phyloP scores from a whole-genome alignment of 805 yeast species.

The Candida sonorensis region DNA sequence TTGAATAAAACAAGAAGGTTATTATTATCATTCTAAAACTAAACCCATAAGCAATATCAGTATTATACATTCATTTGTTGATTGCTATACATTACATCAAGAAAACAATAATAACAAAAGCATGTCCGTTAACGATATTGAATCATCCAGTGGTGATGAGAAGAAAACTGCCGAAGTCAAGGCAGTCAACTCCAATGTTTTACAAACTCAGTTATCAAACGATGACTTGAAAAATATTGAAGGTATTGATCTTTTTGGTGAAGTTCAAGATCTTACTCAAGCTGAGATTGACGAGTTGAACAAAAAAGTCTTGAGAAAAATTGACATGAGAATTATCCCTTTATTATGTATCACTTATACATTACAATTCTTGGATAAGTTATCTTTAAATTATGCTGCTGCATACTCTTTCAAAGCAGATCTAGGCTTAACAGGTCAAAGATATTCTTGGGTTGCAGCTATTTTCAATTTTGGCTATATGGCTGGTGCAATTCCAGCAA shows the following conservation, averaged over 20 bases:
- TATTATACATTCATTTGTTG: no score
- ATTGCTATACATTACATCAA: no score
- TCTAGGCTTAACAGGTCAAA: conserved; percentile 30
- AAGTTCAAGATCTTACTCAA: conserved; percentile 1
- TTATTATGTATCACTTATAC: conserved; percentile 38
- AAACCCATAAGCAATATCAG: no score
- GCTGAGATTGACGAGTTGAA: conserved; percentile 5
- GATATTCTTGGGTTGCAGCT: conserved; percentile 46
- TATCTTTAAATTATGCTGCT: conserved; percentile 34
- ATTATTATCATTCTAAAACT: no score
- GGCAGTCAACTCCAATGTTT: background rate
- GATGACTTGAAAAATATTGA: conserved; percentile 1
- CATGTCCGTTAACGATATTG: background rate
- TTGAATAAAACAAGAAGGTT: no score
- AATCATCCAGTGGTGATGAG: background rate
- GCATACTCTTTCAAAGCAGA: conserved; percentile 34
- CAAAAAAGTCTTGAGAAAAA: conserved; percentile 29
- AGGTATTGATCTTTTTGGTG: conserved; percentile 4
- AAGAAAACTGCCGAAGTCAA: background rate
- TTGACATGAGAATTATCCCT: conserved; percentile 43
- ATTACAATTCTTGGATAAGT: conserved; percentile 28
- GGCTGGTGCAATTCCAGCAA: conserved; percentile 49
- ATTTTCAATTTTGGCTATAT: conserved; percentile 39
- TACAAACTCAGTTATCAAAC: background rate
- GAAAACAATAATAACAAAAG: background rate